These are phyloP conservation scores for Heterobasidion annosum DNA, from an alignment of 1,284 basidiomycete species.

Conservation along the genomic window DNA sequence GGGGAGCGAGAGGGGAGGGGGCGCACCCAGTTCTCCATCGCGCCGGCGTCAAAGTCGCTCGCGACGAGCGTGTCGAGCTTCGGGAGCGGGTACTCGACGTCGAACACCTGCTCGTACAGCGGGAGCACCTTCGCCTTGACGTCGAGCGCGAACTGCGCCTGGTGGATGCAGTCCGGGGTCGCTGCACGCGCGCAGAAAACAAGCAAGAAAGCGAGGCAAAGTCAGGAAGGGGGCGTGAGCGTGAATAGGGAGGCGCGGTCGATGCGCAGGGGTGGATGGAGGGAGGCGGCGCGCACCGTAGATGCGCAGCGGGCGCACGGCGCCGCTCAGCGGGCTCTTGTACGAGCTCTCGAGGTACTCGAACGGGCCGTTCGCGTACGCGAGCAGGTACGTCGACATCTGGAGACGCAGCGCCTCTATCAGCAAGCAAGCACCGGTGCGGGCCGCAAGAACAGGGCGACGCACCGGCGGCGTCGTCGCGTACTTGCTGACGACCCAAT, in stretches of 20 bases:
- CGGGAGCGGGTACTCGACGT: conserved; percentile 86
- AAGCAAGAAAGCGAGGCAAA: too few species aligned
- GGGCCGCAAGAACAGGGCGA: background rate
- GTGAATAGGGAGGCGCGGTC: too few species aligned
- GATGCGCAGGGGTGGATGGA: background rate
- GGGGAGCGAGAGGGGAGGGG: too few species aligned
- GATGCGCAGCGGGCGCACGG: conserved; percentile 76
- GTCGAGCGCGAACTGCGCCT: conserved; percentile 80
- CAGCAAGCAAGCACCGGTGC: background rate
- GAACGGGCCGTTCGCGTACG: conserved; percentile 86
- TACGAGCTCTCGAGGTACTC: conserved; percentile 70
- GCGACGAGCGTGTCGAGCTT: conserved; percentile 88
- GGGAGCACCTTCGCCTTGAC: conserved; percentile 84
- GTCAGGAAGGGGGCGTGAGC: too few species aligned
- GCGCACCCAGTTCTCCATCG: conserved; percentile 87
- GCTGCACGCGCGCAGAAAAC: conserved; percentile 29
- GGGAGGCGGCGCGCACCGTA: conserved; percentile 43
- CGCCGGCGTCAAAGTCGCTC: conserved; percentile 85
- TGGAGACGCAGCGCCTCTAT: conserved; percentile 9
- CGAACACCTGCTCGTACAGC: conserved; percentile 89
- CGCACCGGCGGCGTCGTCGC: conserved; percentile 56
- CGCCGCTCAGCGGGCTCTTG: conserved; percentile 75
- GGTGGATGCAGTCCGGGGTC: conserved; percentile 81
- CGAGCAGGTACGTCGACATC: conserved; percentile 90
- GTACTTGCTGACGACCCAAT: conserved; percentile 81